A percentile compares a stretch with the other conserved stretches of the same genome.
These are phyloP conservation scores for Candolleomyces efflorescens DNA, from an alignment of 768 basidiomycete genomes.

Conservation along the genomic window DNA sequence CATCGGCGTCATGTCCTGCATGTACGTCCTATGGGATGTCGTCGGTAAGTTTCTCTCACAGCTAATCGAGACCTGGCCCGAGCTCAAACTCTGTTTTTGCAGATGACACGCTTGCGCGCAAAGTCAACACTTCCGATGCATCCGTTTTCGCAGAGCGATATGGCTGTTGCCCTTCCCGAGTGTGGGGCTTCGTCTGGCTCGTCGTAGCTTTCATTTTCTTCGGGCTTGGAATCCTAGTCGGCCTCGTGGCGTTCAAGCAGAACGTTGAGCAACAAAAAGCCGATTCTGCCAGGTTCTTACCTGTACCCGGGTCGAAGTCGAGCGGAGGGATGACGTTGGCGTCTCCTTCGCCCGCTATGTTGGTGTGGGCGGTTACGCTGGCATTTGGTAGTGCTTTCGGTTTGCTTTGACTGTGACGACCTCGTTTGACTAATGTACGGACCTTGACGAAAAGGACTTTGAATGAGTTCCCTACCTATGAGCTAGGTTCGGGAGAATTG, in stretches of 20 bases:
- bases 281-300: constrained; percentile 54
- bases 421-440: too few species aligned
- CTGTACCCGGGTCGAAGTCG: constrained; percentile 18
- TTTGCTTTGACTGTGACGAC: background rate
- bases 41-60: constrained; percentile 45
- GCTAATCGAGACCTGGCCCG: background rate
- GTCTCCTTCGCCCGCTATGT: background rate
- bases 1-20: constrained; percentile 81
- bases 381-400: background rate
- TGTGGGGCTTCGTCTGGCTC: constrained; percentile 90
- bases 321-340: background rate
- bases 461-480: too few species aligned
- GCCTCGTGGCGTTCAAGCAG: constrained; percentile 80
- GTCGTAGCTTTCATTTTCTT: constrained; percentile 73
- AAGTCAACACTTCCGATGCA: constrained; percentile 86
- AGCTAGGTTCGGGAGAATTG: too few species aligned
- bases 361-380: background rate
- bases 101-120: constrained; percentile 84
- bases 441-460: too few species aligned
- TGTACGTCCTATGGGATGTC: constrained; percentile 89
- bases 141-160: constrained; percentile 80
- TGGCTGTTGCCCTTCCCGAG: constrained; percentile 83
- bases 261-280: constrained; percentile 51
- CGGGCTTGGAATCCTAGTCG: constrained; percentile 69
- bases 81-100: background rate